phyloP scores from a whole-genome alignment of 1,139 yeast genomes.

The Yamadazyma friedrichii region DNA sequence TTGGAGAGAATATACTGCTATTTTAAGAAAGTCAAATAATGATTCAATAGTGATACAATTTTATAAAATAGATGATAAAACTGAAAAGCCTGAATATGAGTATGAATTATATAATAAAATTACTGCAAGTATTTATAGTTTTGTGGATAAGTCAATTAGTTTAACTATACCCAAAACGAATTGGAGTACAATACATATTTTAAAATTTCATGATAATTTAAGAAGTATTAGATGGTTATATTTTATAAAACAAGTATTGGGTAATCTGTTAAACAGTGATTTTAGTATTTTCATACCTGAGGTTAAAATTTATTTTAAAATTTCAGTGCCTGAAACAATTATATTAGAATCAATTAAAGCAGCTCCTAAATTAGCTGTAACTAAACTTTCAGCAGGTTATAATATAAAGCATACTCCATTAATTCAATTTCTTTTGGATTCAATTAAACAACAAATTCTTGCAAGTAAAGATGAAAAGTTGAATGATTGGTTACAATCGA shows the following conservation, averaged over 20 bases:
- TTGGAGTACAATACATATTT: conserved; percentile 43
- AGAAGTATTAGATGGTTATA: conserved; percentile 64
- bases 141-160: conserved; percentile 67
- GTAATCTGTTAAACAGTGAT: conserved; percentile 22
- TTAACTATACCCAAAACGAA: conserved; percentile 37
- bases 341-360: conserved; percentile 17
- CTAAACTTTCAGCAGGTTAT: conserved; percentile 31
- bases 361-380: conserved; percentile 12
- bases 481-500: conserved; percentile 9
- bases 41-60: conserved; percentile 62
- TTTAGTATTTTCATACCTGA: conserved; percentile 17
- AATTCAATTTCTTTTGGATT: conserved; percentile 31
- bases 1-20: conserved; percentile 75
- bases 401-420: conserved; percentile 27
- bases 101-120: conserved; percentile 21
- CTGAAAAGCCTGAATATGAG: conserved; percentile 23
- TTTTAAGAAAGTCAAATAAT: conserved; percentile 58
- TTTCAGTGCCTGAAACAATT: conserved; percentile 49
- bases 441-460: conserved; percentile 16
- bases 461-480: conserved; percentile 5
- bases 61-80: conserved; percentile 41
- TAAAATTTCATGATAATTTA: conserved; percentile 51
- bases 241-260: conserved; percentile 47
- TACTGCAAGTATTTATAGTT: conserved; percentile 56
- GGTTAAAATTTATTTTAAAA: conserved; percentile 21